A percentile compares a stretch with the other conserved stretches of the same genome.
Conservation (phyloP, 192 early-diverging fungal genomes). For the Coemansia sp. region DNA sequence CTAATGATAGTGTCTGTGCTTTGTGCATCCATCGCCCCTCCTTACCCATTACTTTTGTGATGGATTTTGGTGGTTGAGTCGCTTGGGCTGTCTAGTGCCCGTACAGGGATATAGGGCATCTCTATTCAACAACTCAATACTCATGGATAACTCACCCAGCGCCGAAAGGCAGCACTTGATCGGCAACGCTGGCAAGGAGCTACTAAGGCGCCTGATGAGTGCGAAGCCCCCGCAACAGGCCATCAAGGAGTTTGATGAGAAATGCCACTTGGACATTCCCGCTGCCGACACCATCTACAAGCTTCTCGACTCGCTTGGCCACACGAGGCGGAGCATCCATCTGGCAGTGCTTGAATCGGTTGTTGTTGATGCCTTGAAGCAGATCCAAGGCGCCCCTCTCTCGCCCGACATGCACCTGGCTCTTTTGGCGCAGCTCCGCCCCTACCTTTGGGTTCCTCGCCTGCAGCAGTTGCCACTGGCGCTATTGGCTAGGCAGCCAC, state of each 20-base stretch:
- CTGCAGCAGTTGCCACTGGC: conserved; percentile 44
- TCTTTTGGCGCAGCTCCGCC: conserved; percentile 21
- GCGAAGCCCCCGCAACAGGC: conserved; percentile 31
- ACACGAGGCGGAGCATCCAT: conserved; percentile 32
- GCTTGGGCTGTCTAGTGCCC: too few species aligned
- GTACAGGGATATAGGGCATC: too few species aligned
- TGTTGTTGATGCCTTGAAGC: conserved; percentile 17
- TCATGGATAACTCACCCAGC: background rate
- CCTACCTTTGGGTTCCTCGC: conserved; percentile 24
- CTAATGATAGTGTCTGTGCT: too few species aligned
- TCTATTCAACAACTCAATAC: too few species aligned
- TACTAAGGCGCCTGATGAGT: conserved; percentile 46
- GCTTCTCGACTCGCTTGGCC: conserved; percentile 39
- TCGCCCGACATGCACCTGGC: conserved; percentile 24
- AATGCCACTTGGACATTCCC: conserved; percentile 34
- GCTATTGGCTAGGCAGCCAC: conserved; percentile 32
- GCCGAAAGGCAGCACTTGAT: conserved; percentile 13
- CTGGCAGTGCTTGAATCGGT: conserved; percentile 24
- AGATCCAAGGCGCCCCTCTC: conserved; percentile 24
- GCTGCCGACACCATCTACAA: conserved; percentile 37
- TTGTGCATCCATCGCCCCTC: too few species aligned
- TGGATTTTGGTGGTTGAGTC: too few species aligned
- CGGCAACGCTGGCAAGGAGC: conserved; percentile 27
- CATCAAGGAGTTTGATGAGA: conserved; percentile 25
- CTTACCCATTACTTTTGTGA: too few species aligned